These are phyloP conservation scores for Pichia ethanolica DNA, from an alignment of 805 yeast species.

Conservation along the genomic window DNA sequence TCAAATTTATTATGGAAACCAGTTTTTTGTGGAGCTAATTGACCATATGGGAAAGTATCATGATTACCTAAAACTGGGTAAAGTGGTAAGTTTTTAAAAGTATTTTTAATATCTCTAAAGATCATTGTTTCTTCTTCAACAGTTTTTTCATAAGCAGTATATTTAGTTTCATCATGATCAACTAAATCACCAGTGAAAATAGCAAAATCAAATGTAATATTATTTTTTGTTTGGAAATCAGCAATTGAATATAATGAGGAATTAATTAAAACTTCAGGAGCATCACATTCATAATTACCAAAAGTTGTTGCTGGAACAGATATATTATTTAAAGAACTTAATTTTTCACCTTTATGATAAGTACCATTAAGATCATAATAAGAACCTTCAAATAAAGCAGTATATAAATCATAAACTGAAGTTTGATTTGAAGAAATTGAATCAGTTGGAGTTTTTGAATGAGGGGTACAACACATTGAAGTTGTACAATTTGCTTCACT, in stretches of 20 bases:
- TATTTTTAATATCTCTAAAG: slow-evolving; percentile 44
- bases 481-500: slow-evolving; percentile 49
- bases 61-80: slow-evolving; percentile 64
- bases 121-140: slow-evolving; percentile 45
- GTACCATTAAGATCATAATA: slow-evolving; percentile 24
- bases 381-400: slow-evolving; percentile 7
- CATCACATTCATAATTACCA: slow-evolving; percentile 59
- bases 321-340: slow-evolving; percentile 23
- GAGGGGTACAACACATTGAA: slow-evolving; percentile 55
- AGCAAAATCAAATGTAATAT: slow-evolving; percentile 46
- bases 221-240: slow-evolving; percentile 26
- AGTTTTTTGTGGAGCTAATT: slow-evolving; percentile 47
- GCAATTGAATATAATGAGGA: slow-evolving; percentile 42
- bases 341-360: slow-evolving; percentile 24
- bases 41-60: slow-evolving; percentile 68
- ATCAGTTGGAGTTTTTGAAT: slow-evolving; percentile 21
- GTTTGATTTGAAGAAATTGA: not conserved
- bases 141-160: slow-evolving; percentile 41
- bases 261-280: slow-evolving; percentile 59
- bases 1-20: slow-evolving; percentile 34
- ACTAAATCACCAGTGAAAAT: slow-evolving; percentile 70
- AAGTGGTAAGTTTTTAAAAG: slow-evolving; percentile 45
- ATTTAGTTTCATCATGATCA: slow-evolving; percentile 52
- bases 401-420: slow-evolving; percentile 5
- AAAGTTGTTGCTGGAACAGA: slow-evolving; percentile 51